A percentile compares a stretch with the other conserved stretches of the same genome.
Evolutionary conservation across 768 basidiomycete species (phyloP).

Genomic region (Serendipita sp.): DNA sequence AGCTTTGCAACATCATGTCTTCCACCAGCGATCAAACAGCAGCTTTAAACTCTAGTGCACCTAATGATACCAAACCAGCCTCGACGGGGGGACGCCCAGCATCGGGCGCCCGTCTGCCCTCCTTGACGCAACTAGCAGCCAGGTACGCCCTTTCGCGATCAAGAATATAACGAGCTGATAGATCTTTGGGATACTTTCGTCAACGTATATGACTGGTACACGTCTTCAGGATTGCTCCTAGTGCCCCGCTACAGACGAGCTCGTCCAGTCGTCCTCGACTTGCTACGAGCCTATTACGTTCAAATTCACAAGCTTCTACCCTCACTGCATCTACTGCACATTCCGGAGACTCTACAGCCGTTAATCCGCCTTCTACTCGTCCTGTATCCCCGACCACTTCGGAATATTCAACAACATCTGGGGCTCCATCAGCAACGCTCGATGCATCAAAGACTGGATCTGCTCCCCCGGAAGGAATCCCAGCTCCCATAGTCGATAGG

Average conservation of each 20-base stretch:
- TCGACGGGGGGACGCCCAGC: not conserved
- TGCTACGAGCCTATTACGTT: slow-evolving; percentile 5
- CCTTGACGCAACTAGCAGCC: slow-evolving; percentile 9
- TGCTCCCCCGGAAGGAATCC: slow-evolving; percentile 5
- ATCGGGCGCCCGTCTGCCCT: slow-evolving; percentile 7
- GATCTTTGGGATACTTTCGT: not conserved
- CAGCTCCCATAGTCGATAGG: slow-evolving; percentile 12
- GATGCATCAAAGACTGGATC: slow-evolving; percentile 14
- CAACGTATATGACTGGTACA: not conserved
- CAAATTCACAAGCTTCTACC: slow-evolving; percentile 15
- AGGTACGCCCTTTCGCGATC: not conserved
- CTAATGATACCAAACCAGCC: not conserved
- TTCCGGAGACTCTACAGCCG: slow-evolving; percentile 44
- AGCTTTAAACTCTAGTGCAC: not conserved
- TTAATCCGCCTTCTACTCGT: slow-evolving; percentile 50
- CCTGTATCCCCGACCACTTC: slow-evolving; percentile 46
- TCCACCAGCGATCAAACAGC: not conserved
- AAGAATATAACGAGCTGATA: not conserved
- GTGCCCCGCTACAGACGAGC: not conserved
- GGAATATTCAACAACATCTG: slow-evolving; percentile 20
- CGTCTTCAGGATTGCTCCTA: slow-evolving; percentile 1
- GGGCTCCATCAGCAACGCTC: slow-evolving; percentile 14
- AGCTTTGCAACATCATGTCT: not conserved
- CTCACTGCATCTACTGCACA: slow-evolving; percentile 30
- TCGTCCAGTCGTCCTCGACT: slow-evolving; percentile 8